A percentile compares a stretch with the other conserved stretches of the same genome.
phyloP scores from a whole-genome alignment of 2,329 filamentous ascomycete genomes.

The Waltergamsia citrina region DNA sequence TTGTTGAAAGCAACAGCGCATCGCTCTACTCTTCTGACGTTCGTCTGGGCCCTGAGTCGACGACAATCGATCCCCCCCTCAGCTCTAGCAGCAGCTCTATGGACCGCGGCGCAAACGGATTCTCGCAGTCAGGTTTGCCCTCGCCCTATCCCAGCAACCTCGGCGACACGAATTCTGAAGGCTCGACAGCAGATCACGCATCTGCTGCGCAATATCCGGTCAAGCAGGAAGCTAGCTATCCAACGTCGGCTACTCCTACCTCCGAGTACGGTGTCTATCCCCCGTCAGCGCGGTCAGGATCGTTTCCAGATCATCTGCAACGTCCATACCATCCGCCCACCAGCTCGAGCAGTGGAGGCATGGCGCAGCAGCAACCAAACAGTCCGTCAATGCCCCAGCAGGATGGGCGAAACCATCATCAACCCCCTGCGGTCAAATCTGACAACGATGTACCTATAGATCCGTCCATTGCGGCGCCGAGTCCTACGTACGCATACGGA shows the following conservation, averaged over 20 bases:
- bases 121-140: conserved; percentile 82
- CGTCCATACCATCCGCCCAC: conserved; percentile 74
- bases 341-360: conserved; percentile 70
- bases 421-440: conserved; percentile 75
- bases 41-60: conserved; percentile 11
- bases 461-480: conserved; percentile 91
- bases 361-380: conserved; percentile 85
- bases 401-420: conserved; percentile 75
- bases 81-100: conserved; percentile 28
- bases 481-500: conserved; percentile 77
- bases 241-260: conserved; percentile 71
- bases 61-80: conserved; percentile 14
- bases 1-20: neutral
- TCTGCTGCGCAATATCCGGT: conserved; percentile 84
- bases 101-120: conserved; percentile 61
- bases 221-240: conserved; percentile 73
- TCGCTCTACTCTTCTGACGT: conserved; percentile 8
- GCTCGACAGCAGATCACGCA: conserved; percentile 77
- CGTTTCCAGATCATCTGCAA: conserved; percentile 71
- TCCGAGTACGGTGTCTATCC: conserved; percentile 82
- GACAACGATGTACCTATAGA: conserved; percentile 98
- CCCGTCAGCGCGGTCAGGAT: conserved; percentile 65
- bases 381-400: conserved; percentile 90
- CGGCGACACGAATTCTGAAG: conserved; percentile 73
- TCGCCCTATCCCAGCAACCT: conserved; percentile 59